Evolutionary conservation across 83 land plant genomes (phyloP).

Genomic region (Picea abies): DNA sequence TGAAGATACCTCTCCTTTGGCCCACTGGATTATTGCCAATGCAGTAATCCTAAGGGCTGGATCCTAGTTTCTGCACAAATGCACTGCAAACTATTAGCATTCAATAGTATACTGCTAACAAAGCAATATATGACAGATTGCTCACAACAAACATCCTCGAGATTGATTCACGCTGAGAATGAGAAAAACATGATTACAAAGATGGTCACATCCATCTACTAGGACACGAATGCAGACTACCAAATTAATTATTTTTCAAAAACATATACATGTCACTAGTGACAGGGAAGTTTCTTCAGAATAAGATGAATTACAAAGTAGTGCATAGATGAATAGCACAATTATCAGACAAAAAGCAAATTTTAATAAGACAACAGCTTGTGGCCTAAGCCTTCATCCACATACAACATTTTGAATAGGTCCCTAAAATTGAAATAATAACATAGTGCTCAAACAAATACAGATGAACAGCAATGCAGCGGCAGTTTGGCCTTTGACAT

Average conservation of each 20-base stretch:
- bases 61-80: slow-evolving; percentile 8
- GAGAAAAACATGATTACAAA: background rate
- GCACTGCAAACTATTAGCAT: background rate
- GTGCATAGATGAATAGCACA: background rate
- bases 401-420: background rate
- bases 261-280: background rate
- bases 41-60: background rate
- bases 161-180: background rate
- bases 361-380: background rate
- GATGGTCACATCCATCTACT: background rate
- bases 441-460: background rate
- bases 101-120: background rate
- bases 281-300: too few species aligned
- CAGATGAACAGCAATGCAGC: too few species aligned
- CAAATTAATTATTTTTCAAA: background rate
- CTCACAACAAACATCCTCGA: background rate
- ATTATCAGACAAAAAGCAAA: background rate
- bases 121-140: background rate
- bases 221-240: background rate
- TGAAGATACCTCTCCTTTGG: background rate
- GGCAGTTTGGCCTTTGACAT: too few species aligned
- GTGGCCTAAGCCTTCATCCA: background rate
- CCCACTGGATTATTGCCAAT: background rate
- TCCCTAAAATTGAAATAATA: background rate
- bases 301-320: background rate